Evolutionary conservation across 106 monocot genomes (phyloP).

Genomic region (Allium sativum): DNA sequence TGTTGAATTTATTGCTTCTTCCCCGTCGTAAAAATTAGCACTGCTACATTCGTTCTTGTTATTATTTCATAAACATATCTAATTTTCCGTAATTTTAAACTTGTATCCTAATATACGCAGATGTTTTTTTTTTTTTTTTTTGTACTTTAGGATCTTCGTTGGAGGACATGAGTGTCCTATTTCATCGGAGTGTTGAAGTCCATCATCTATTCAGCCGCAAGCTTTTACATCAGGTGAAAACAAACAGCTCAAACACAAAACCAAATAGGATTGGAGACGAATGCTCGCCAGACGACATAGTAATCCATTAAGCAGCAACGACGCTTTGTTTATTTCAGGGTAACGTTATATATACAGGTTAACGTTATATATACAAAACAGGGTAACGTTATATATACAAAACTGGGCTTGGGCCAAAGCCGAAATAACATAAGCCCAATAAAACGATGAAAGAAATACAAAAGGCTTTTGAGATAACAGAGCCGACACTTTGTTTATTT

Average conservation of each 20-base stretch:
- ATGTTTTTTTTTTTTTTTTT: background rate
- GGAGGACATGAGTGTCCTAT: background rate
- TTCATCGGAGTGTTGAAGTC: background rate
- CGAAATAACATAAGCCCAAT: no score
- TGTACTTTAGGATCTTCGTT: background rate
- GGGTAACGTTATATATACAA: no score
- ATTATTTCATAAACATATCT: background rate
- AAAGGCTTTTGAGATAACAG: no score
- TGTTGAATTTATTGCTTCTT: background rate
- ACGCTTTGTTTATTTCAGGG: no score
- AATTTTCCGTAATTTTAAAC: background rate
- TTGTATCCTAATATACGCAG: background rate
- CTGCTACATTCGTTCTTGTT: background rate
- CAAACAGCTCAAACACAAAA: background rate
- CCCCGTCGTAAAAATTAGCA: background rate
- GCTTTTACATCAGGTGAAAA: background rate
- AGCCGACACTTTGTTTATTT: no score
- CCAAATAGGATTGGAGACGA: background rate
- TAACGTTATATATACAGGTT: no score
- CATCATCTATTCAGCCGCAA: background rate
- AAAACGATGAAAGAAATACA: no score
- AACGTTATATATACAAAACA: no score
- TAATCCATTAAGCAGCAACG: conserved; percentile 22
- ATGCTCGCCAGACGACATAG: conserved; percentile 17
- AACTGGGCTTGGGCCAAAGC: no score